A percentile compares a stretch with the other conserved stretches of the same genome.
phyloP scores from a whole-genome alignment of 345 rosid genomes.

The Cardamine resedifolia region DNA sequence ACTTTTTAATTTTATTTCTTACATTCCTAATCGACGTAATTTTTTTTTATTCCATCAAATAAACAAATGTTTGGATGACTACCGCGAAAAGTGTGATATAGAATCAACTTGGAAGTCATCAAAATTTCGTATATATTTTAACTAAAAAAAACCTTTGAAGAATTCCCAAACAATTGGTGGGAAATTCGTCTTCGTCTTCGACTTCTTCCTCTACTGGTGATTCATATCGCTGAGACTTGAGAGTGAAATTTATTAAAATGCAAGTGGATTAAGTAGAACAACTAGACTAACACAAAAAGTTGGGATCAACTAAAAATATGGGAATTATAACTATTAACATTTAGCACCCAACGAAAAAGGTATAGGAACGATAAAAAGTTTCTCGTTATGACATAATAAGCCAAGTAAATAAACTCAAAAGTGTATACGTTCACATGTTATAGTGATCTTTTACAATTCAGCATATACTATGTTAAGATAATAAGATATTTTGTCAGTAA shows the following conservation, averaged over 20 bases:
- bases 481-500: background rate
- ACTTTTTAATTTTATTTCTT: background rate
- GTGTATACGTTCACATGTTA: background rate
- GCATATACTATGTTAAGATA: background rate
- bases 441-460: background rate
- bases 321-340: background rate
- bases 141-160: background rate
- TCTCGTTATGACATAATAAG: background rate
- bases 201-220: too few species aligned
- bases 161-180: constrained; percentile 8
- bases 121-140: background rate
- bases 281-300: background rate
- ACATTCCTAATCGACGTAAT: constrained; percentile 6
- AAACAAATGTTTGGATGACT: background rate
- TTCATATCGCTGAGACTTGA: background rate
- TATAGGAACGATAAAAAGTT: background rate
- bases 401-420: background rate
- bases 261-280: constrained; percentile 7
- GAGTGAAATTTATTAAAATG: background rate
- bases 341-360: background rate
- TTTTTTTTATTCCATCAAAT: background rate
- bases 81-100: constrained; percentile 9
- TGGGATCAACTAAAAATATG: background rate
- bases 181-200: too few species aligned
- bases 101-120: constrained; percentile 17